These are phyloP conservation scores for Neoboletus brunneissimus DNA, from an alignment of 768 basidiomycete genomes.

Conservation along the genomic window DNA sequence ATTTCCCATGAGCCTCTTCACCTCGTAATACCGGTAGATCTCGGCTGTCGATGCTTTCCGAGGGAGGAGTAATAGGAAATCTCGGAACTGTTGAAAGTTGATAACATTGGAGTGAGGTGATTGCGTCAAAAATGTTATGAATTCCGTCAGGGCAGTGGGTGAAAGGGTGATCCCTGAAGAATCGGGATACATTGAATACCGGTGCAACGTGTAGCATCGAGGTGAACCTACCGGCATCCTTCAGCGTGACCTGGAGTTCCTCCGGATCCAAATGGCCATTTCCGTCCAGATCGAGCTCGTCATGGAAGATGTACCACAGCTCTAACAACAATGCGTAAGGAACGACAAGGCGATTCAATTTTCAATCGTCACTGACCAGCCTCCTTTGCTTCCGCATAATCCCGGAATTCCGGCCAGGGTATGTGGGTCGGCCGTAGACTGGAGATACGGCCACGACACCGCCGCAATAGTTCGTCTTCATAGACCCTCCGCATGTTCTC, in stretches of 20 bases:
- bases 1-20: slow-evolving; percentile 62
- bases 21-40: slow-evolving; percentile 81
- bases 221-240: slow-evolving; percentile 60
- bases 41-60: slow-evolving; percentile 77
- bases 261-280: slow-evolving; percentile 76
- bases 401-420: slow-evolving; percentile 68
- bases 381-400: slow-evolving; percentile 80
- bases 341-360: slow-evolving; percentile 10
- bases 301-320: slow-evolving; percentile 88
- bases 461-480: slow-evolving; percentile 68
- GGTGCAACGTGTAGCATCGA: slow-evolving; percentile 21
- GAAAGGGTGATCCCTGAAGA: slow-evolving; percentile 77
- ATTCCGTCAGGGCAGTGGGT: slow-evolving; percentile 69
- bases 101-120: slow-evolving; percentile 66
- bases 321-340: slow-evolving; percentile 43
- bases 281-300: slow-evolving; percentile 86
- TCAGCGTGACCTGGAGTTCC: slow-evolving; percentile 60
- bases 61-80: slow-evolving; percentile 85
- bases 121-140: slow-evolving; percentile 76
- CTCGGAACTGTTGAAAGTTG: slow-evolving; percentile 82
- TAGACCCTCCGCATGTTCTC: slow-evolving; percentile 67
- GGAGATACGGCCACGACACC: slow-evolving; percentile 45
- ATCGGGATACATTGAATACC: slow-evolving; percentile 13
- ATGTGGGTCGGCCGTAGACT: slow-evolving; percentile 46
- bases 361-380: slow-evolving; percentile 49